Conservation (phyloP, 2,329 filamentous ascomycete species). For the Fonsecaea nubica region DNA sequence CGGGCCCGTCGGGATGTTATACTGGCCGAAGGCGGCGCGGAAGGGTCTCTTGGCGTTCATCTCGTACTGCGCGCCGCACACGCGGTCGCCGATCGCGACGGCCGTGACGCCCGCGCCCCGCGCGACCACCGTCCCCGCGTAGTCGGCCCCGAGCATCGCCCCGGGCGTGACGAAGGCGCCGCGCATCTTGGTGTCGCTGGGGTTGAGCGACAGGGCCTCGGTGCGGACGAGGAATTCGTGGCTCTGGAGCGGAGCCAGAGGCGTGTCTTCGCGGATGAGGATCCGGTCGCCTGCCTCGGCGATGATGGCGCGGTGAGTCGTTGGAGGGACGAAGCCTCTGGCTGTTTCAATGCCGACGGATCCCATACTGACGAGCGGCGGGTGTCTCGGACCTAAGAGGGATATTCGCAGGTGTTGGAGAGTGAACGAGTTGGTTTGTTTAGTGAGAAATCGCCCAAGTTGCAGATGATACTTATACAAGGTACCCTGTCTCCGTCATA, state of each 20-base stretch:
- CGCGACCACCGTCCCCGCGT: conserved; percentile 26
- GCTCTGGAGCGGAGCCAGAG: conserved; percentile 14
- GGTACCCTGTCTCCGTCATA: not conserved
- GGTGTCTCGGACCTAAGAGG: not conserved
- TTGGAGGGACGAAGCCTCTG: not conserved
- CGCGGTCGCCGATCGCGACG: conserved; percentile 30
- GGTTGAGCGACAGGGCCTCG: conserved; percentile 40
- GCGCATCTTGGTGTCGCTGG: conserved; percentile 41
- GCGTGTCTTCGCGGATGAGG: conserved; percentile 17
- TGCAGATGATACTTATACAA: not conserved
- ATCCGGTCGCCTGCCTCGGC: not conserved
- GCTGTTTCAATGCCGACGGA: not conserved
- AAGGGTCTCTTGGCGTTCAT: conserved; percentile 30
- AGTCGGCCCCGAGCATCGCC: conserved; percentile 18
- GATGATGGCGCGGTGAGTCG: not conserved
- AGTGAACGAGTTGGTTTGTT: not conserved
- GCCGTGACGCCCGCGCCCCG: conserved; percentile 30
- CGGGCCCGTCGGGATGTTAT: conserved; percentile 19
- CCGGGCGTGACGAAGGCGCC: conserved; percentile 35
- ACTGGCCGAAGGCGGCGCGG: conserved; percentile 32
- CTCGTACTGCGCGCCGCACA: conserved; percentile 30
- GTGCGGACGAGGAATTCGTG: conserved; percentile 32
- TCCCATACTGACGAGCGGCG: not conserved
- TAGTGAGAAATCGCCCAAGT: not conserved
- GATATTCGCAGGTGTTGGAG: not conserved